A percentile compares a stretch with the other conserved stretches of the same genome.
These are phyloP conservation scores for Cutaneotrichosporon cyanovorans DNA, from an alignment of 1,284 basidiomycete genomes.

Conservation along the genomic window DNA sequence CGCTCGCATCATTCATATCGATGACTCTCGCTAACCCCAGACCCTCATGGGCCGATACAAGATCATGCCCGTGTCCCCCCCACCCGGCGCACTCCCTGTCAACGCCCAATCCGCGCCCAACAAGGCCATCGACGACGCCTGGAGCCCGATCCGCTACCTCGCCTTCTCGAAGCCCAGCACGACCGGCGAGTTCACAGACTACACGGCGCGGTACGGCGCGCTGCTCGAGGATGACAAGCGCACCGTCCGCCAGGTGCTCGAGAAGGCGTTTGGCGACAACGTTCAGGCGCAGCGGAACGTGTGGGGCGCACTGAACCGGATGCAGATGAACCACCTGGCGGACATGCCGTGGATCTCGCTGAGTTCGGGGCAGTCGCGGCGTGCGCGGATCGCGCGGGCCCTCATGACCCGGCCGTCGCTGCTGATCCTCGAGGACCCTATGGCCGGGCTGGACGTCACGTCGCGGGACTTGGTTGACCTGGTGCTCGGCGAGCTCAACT, in stretches of 20 bases:
- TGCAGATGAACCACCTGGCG: slow-evolving; percentile 59
- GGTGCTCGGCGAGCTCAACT: slow-evolving; percentile 40
- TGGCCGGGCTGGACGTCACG: slow-evolving; percentile 41
- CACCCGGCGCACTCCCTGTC: slow-evolving; percentile 65
- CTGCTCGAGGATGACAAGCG: slow-evolving; percentile 72
- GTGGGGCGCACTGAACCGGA: slow-evolving; percentile 47
- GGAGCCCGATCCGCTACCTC: slow-evolving; percentile 55
- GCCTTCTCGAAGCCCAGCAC: slow-evolving; percentile 63
- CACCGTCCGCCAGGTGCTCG: slow-evolving; percentile 17
- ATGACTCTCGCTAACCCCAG: slow-evolving; percentile 49
- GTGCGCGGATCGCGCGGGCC: slow-evolving; percentile 75
- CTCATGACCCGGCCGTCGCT: slow-evolving; percentile 63
- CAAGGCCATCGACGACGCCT: slow-evolving; percentile 7
- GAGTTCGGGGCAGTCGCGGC: slow-evolving; percentile 84
- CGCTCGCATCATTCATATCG: too few relatives aligned
- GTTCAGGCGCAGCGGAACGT: slow-evolving; percentile 49
- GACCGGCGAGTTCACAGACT: slow-evolving; percentile 78
- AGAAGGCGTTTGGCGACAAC: slow-evolving; percentile 6
- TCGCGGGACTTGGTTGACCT: slow-evolving; percentile 37
- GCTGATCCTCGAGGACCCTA: slow-evolving; percentile 74
- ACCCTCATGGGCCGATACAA: slow-evolving; percentile 62
- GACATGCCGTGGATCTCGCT: slow-evolving; percentile 74
- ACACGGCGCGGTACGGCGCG: slow-evolving; percentile 79
- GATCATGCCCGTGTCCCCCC: slow-evolving; percentile 54
- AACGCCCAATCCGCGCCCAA: slow-evolving; percentile 24